Evolutionary conservation across 306 rosid genomes (phyloP), one percentile per base, ranked within the genome.

Genomic region (Dryas octopetala): DNA sequence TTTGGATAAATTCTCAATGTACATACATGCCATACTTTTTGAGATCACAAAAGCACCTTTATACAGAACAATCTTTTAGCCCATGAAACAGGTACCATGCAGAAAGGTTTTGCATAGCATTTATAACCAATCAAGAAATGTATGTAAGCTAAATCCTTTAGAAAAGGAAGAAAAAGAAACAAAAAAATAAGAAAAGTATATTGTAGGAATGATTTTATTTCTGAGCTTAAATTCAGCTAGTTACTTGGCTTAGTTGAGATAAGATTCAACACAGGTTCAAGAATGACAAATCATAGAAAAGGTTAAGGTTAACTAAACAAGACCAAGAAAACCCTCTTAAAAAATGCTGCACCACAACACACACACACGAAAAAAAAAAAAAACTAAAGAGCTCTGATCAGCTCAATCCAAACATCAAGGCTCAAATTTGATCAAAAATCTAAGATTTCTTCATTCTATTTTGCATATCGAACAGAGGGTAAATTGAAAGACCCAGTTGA

Each of bases 371-470:
- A 19, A 19, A 47, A 49, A 13, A 7, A 48, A 28, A 12, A 11
- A 40, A 19, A 74, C 5, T 10, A 74, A 40, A 53, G 62, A 4
- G 46, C 57, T 3, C 15, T 49, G 55, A 63, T n/a, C 46, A 16
- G 6, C 38, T 2, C 50, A 61, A 70, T 41, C 26, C 11, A 62
- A 62, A 70, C 76, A 50, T 0, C 19, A 76, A 47, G 51, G n/a
- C 17, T 45, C 66, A 38, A 52, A 70, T 61, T 70, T 16, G 12
- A 77, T n/a, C 14, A 16, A 38, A 41, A 46, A 70, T 49, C 26
- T 5, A 61, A 26, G 14, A 65, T 47, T 62, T 64, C 61, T 63
- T 62, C 79, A 50, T 48, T 74, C 74, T 81, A 73, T 71, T 64
- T 66, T 58, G n/a, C 47, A 65, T 67, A 83, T 71, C 67, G 70